Base-by-base conservation (phyloP, 2,329 filamentous ascomycete genomes). In the Phoma herbarum region DNA sequence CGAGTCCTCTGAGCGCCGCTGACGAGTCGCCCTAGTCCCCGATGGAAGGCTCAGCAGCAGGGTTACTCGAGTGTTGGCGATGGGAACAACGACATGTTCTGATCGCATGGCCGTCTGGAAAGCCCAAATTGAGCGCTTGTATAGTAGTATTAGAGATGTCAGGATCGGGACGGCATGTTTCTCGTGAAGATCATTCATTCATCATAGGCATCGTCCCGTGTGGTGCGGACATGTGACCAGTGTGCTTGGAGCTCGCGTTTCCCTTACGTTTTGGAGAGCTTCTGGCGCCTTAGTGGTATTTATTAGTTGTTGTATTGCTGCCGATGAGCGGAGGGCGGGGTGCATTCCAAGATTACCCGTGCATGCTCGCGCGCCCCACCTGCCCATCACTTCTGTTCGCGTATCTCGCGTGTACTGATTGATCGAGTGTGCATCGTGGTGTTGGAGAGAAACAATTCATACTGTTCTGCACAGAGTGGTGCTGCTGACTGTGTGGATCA, bases 21-120 rank as follows among this genome's bases (percentile, higher is more conserved):
- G 66, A 72, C 61, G 60, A 46, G 33, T 35, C 23, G 60, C 53
- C n/a, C n/a, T n/a, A 74, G 71, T 69, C 65, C 70, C 9, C 57
- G 53, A 25, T 66, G 61, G 67, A 71, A 68, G 61, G 59, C 54
- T 10, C 62, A 68, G 56, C n/a, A 60, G 50, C 63, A 61, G 8
- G 62, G 33, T 33, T 72, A 73, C 51, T 52, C 56, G 43, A 66
- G 66, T 43, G 57, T 73, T 16, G 60, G 43, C 2, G 63, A 42
- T 9, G 57, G 54, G 23, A 51, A 33, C 10, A 18, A 20, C 22
- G 60, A 54, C 37, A 33, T 14, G 20, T 23, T 6, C 11, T 25
- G 20, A 20, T 20, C 7, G 33, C 33, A 4, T 16, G 5, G 33
- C 33, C 11, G 33, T 3, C 4, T 1, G 33, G 2, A 8, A 6